Evolutionary conservation across 1,284 basidiomycete genomes (phyloP).

Genomic region (Rhizoctonia solani): DNA sequence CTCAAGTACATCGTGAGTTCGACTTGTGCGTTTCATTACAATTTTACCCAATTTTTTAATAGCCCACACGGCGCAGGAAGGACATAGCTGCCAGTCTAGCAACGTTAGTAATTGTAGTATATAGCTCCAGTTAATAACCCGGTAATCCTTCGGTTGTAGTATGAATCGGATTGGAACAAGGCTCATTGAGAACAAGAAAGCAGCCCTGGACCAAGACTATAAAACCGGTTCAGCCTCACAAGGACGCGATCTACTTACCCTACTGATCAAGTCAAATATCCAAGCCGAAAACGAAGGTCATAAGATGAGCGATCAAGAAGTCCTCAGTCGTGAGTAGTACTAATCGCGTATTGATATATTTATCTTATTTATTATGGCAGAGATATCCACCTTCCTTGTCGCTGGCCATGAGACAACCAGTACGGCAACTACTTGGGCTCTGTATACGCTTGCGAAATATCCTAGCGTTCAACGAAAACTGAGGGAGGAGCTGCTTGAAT

Average conservation of each 20-base stretch:
- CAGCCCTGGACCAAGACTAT: conserved; percentile 40
- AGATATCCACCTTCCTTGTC: conserved; percentile 38
- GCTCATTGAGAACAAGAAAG: conserved; percentile 44
- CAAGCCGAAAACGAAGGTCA: conserved; percentile 49
- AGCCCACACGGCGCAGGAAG: not conserved
- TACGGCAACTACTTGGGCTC: conserved; percentile 58
- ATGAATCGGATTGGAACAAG: conserved; percentile 38
- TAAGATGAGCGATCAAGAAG: conserved; percentile 70
- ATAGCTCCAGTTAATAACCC: conserved; percentile 32
- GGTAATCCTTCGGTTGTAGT: conserved; percentile 42
- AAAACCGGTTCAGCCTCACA: conserved; percentile 28
- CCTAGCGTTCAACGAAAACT: conserved; percentile 66
- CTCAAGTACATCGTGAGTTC: not conserved
- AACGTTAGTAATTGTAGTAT: conserved; percentile 6
- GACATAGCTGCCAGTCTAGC: not conserved
- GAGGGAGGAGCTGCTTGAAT: conserved; percentile 61
- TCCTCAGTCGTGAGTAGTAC: conserved; percentile 70
- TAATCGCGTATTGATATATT: too few relatives aligned
- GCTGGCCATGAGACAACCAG: conserved; percentile 75
- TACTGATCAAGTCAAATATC: conserved; percentile 48
- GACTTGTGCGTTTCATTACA: too few relatives aligned
- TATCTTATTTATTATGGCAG: not conserved
- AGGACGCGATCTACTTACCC: conserved; percentile 41
- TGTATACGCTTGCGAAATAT: conserved; percentile 63
- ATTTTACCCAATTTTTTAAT: not conserved